These are phyloP conservation scores for Teratosphaeria epicoccoides DNA, from an alignment of 2,329 filamentous ascomycete genomes.

Conservation along the genomic window DNA sequence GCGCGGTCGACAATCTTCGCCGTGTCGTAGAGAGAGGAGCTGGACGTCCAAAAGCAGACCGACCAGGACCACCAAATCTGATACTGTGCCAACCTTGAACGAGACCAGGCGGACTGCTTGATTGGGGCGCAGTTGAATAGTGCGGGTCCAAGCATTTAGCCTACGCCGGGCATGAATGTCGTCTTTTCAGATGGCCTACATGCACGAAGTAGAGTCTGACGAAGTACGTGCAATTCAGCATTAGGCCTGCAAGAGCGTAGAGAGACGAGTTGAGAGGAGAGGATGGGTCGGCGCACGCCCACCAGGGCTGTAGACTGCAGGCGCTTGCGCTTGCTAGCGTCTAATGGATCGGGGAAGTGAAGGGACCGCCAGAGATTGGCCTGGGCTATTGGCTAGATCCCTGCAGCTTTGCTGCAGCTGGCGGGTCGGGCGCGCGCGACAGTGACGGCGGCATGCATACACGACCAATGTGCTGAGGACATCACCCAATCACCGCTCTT, in stretches of 20 bases:
- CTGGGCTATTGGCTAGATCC: background rate
- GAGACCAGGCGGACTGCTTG: constrained; percentile 2
- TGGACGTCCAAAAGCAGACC: background rate
- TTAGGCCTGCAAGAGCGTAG: background rate
- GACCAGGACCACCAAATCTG: background rate
- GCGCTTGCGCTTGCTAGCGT: background rate
- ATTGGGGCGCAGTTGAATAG: constrained; percentile 10
- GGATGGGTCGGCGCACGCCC: background rate
- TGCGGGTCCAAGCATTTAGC: background rate
- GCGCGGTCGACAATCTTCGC: background rate
- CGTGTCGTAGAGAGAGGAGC: background rate
- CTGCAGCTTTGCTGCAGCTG: background rate
- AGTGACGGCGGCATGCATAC: background rate
- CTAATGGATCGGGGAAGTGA: background rate
- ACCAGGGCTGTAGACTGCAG: background rate
- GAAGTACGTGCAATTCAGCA: background rate
- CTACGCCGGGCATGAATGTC: background rate
- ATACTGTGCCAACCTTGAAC: background rate
- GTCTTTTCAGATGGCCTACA: background rate
- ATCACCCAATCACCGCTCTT: background rate
- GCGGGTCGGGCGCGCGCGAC: background rate
- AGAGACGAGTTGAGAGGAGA: background rate
- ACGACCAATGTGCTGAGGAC: background rate
- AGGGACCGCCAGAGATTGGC: background rate
- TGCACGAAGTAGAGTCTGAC: background rate